Percentiles rank a stretch among this genome's conserved stretches.
phyloP scores from a whole-genome alignment of 2,329 filamentous ascomycete species.

The Cadophora gregata region DNA sequence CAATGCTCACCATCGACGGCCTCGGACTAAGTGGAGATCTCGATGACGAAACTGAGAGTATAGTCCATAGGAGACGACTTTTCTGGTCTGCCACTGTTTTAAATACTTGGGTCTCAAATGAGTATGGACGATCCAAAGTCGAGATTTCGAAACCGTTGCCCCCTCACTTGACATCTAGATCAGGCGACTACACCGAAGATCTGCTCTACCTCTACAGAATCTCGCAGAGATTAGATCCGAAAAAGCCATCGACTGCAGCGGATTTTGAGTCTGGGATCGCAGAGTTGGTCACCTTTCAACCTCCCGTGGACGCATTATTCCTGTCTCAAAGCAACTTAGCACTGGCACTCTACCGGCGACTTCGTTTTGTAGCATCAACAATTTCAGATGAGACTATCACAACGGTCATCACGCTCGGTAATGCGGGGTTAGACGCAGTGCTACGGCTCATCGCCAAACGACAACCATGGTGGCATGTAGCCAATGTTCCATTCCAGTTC shows the following conservation, averaged over 20 bases:
- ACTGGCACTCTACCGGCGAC: conserved; percentile 16
- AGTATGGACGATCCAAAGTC: conserved; percentile 17
- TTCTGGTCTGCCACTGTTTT: conserved; percentile 20
- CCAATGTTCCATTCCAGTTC: conserved; percentile 19
- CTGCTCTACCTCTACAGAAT: conserved; percentile 18
- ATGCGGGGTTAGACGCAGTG: conserved; percentile 12
- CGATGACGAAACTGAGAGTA: conserved; percentile 14
- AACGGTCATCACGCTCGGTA: conserved; percentile 15
- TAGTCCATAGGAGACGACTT: conserved; percentile 8
- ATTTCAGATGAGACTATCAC: conserved; percentile 18
- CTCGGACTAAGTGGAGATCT: conserved; percentile 9
- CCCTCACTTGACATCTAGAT: conserved; percentile 4
- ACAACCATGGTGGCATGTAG: conserved; percentile 21
- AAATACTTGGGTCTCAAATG: conserved; percentile 21
- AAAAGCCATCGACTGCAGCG: conserved; percentile 18
- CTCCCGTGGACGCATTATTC: conserved; percentile 12
- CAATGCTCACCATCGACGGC: conserved; percentile 18
- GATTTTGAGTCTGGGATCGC: conserved; percentile 20
- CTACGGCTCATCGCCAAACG: conserved; percentile 11
- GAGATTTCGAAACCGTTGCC: conserved; percentile 9
- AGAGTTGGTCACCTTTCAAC: conserved; percentile 14
- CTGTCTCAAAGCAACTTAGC: conserved; percentile 14
- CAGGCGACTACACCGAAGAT: conserved; percentile 19
- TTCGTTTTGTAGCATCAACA: conserved; percentile 17
- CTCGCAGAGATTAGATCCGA: conserved; percentile 14